Evolutionary conservation across 2,329 filamentous ascomycete species (phyloP), one percentile per base, ranked within the genome.

Genomic region (Ascochyta pisi): DNA sequence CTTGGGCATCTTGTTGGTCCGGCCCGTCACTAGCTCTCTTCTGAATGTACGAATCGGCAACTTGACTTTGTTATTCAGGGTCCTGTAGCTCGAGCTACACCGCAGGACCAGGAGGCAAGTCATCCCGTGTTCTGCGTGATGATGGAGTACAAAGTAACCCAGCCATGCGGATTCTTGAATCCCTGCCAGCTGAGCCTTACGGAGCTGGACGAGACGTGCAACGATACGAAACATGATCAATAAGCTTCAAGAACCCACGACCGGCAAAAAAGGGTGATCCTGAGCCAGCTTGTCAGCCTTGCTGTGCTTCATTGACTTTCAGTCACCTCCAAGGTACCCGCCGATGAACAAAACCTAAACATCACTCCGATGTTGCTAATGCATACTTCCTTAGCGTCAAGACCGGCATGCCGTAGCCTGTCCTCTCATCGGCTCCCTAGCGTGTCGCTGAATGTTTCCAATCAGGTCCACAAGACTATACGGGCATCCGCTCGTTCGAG

Each of bases 101-200:
- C 12, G 27, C 51, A 48, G 34, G 26, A 39, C 9, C 35, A 23
- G 42, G 35, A 47, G 50, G 47, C 43, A 51, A 47, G 53, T 51
- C 42, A 62, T 61, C 38, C 44, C 48, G 58, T 40, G 52, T 56
- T 59, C 50, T 52, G 54, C 38, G 34, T 42, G 35, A 52, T 41
- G 33, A 52, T 29, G 23, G 22, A 24, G 16, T 16, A 38, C 43
- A 41, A 41, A 23, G 40, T 16, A 29, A 29, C 10, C 13, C 16
- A 37, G 23, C 24, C 29, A 42, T 53, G 31, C 50, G 26, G 50
- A 31, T 16, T 38, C 39, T 8, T 54, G 47, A 34, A 54, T 16
- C 40, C 58, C 43, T 55, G 35, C 29, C 24, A 57, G 61, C 60
- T 65, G 54, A 63, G 43, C 53, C 53, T 24, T 41, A 47, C 16